These are phyloP conservation scores for Colletotrichum salicis DNA, from an alignment of 2,329 filamentous ascomycete genomes.

Conservation along the genomic window DNA sequence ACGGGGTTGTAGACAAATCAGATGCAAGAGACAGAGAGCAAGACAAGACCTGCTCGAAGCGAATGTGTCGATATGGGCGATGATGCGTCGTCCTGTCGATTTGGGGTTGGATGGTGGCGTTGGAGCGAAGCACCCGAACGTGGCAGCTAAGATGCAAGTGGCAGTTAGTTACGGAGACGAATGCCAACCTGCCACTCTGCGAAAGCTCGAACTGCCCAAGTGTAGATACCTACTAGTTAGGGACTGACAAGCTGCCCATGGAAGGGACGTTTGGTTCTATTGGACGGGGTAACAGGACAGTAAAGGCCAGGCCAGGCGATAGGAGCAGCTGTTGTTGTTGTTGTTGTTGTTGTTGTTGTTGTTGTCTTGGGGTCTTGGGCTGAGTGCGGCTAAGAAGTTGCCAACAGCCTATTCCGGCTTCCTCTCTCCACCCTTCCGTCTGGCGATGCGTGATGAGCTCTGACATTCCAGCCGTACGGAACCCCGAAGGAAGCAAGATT, in stretches of 20 bases:
- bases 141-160: conserved; percentile 6
- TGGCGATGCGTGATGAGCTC: conserved; percentile 1
- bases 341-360: too few species aligned
- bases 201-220: neutral
- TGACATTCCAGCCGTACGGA: conserved; percentile 27
- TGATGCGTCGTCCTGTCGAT: conserved; percentile 8
- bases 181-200: neutral
- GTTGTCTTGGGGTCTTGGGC: neutral
- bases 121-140: neutral
- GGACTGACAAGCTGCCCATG: neutral
- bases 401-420: conserved; percentile 13
- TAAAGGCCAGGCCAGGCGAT: neutral
- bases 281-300: neutral
- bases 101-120: neutral
- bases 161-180: neutral
- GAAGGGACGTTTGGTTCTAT: neutral
- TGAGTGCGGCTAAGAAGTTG: neutral
- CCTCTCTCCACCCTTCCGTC: conserved; percentile 17
- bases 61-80: conserved; percentile 2
- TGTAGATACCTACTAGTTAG: neutral
- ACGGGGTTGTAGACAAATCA: conserved; percentile 15
- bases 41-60: neutral
- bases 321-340: neutral
- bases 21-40: conserved; percentile 10
- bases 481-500: conserved; percentile 19